Base-by-base conservation (phyloP, 108 stramenopile genomes). In the Stephanodiscus triporus region DNA sequence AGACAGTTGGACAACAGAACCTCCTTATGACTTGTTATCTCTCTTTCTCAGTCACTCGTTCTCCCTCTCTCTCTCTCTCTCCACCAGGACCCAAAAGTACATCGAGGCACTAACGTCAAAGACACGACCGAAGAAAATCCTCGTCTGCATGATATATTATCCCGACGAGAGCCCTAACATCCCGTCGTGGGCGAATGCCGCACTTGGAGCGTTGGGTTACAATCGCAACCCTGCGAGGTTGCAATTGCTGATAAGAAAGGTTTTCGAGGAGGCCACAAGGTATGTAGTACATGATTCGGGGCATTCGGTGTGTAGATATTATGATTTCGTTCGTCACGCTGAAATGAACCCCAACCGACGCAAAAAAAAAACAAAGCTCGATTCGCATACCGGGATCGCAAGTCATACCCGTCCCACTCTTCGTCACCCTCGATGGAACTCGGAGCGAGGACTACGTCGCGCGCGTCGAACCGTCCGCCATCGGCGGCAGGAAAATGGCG, bases 111-210 rank as follows among this genome's bases (percentile, higher is more conserved):
- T 96, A 32, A 88, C 86, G 14, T 49, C 85, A 6, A 91, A 94
- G 62, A 87, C 78, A n/a, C 88, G 85, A 69, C 96, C 96, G 14
- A 79, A 80, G 36, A 89, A 86, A 64, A 84, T 96, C 29, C 61
- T 96, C 14, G 91, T 96, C 0, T 92, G 91, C 64, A 96, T 96
- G 93, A 93, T 95, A 51, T 96, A 96, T 64, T 95, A 91, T 67
- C 88, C 85, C 1, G 96, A 96, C 71, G 92, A 93, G 80, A 84
- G 48, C 22, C n/a, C n/a, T n/a, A 65, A 79, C 27, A 62, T 79
- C 2, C 86, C 85, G 9, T 87, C 89, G n/a, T 96, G 96, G 96
- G 93, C 96, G 1, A 89, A 89, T 58, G 63, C 72, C 3, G 88
- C 96, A 0, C 70, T 96, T 42, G 77, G 71, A 19, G 73, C 79